phyloP scores from a whole-genome alignment of 495 filamentous ascomycete species.

The Penicillium lividum region DNA sequence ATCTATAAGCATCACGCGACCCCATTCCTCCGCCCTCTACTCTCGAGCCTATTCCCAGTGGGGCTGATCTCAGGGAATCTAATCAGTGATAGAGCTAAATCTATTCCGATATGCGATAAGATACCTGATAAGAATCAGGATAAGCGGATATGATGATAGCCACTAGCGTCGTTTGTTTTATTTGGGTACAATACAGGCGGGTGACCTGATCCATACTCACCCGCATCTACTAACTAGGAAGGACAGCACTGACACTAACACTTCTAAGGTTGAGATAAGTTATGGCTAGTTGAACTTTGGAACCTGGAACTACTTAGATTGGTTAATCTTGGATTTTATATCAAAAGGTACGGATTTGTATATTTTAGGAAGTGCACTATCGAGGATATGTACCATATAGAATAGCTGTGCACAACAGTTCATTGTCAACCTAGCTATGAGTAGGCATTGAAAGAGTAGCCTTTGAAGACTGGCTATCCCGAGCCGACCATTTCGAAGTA shows the following conservation, averaged over 20 bases:
- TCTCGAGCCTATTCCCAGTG: not conserved
- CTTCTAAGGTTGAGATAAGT: too few relatives aligned
- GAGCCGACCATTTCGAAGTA: conserved; percentile 46
- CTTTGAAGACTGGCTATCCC: conserved; percentile 7
- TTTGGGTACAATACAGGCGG: not conserved
- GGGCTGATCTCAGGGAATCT: not conserved
- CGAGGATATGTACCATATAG: too few relatives aligned
- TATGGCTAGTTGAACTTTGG: too few relatives aligned
- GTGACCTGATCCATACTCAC: not conserved
- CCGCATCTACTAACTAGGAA: not conserved
- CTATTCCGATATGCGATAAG: conserved; percentile 1
- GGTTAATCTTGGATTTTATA: too few relatives aligned
- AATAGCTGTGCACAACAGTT: too few relatives aligned
- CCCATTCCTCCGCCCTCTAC: not conserved
- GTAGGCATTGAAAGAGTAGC: conserved; percentile 14
- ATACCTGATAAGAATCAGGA: not conserved
- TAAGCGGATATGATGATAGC: not conserved
- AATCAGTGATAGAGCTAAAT: not conserved
- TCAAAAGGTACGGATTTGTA: too few relatives aligned
- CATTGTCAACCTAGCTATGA: not conserved
- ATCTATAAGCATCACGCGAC: conserved; percentile 2
- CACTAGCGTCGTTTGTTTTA: too few relatives aligned
- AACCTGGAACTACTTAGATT: too few relatives aligned
- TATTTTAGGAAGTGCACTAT: too few relatives aligned
- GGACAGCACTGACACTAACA: too few relatives aligned